Percentiles rank a stretch among this genome's conserved stretches.
These are phyloP conservation scores for Amborella trichopoda DNA, from an alignment of 164 flowering plant genomes.

Conservation along the genomic window DNA sequence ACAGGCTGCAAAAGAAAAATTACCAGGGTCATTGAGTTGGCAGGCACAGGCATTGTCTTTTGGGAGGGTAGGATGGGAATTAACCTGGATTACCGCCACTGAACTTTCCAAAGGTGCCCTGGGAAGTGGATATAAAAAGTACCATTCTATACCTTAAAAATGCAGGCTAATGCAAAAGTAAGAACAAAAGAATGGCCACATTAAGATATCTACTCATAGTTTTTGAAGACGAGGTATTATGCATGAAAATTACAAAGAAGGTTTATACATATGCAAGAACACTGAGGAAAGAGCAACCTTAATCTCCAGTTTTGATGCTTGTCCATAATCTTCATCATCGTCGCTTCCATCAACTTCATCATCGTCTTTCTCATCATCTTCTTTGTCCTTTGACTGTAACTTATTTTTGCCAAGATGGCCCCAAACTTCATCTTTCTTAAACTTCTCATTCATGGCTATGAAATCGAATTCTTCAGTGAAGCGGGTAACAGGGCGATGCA, in stretches of 20 bases:
- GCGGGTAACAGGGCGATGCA: slow-evolving; percentile 30
- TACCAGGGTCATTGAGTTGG: background rate
- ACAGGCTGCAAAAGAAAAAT: slow-evolving; percentile 32
- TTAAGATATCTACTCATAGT: background rate
- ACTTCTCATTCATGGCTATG: slow-evolving; percentile 87
- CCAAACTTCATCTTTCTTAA: slow-evolving; percentile 95
- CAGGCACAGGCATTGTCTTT: too few relatives aligned
- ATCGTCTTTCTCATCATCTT: slow-evolving; percentile 21
- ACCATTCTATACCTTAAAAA: too few relatives aligned
- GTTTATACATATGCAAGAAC: background rate
- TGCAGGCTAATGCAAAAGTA: too few relatives aligned
- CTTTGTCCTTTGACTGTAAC: slow-evolving; percentile 18
- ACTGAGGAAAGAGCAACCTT: slow-evolving; percentile 26
- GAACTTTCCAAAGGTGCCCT: background rate
- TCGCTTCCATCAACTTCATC: slow-evolving; percentile 20
- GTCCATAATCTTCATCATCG: slow-evolving; percentile 33
- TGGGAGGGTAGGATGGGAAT: too few relatives aligned
- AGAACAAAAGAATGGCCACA: background rate
- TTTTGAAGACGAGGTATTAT: too few relatives aligned
- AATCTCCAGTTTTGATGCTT: slow-evolving; percentile 18
- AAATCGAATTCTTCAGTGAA: slow-evolving; percentile 91
- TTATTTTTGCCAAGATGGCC: slow-evolving; percentile 68
- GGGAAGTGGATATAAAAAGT: too few relatives aligned
- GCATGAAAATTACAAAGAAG: too few relatives aligned
- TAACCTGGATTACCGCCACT: too few relatives aligned